These are phyloP conservation scores for Penicillium sp. DNA, from an alignment of 2,329 filamentous ascomycete species.

Conservation along the genomic window DNA sequence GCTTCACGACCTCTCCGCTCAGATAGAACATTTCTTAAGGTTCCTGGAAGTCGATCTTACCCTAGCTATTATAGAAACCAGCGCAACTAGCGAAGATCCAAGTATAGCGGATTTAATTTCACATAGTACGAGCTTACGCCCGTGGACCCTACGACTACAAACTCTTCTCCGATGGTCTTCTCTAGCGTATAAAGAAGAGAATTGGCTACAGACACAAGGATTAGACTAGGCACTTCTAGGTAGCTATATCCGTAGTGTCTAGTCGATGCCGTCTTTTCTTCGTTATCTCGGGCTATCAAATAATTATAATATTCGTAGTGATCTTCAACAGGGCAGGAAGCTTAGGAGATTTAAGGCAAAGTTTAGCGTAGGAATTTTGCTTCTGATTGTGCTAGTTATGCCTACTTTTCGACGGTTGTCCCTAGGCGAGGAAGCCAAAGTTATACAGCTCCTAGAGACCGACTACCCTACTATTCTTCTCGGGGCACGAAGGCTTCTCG, in stretches of 20 bases:
- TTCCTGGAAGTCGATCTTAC: constrained; percentile 8
- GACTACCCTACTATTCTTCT: constrained; percentile 1
- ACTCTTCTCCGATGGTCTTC: constrained; percentile 5
- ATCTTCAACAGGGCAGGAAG: constrained; percentile 7
- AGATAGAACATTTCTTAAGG: constrained; percentile 1
- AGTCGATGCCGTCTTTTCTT: constrained; percentile 11
- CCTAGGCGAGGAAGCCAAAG: constrained; percentile 6
- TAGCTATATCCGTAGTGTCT: constrained; percentile 4
- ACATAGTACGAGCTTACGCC: not conserved
- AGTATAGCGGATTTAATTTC: constrained; percentile 5
- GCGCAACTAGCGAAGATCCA: not conserved
- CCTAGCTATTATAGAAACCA: constrained; percentile 1
- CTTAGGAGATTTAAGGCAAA: constrained; percentile 6
- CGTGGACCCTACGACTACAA: constrained; percentile 4
- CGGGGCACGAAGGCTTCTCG: not conserved
- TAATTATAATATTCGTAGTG: constrained; percentile 3
- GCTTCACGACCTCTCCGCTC: constrained; percentile 5
- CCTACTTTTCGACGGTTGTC: constrained; percentile 7
- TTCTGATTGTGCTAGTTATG: constrained; percentile 3
- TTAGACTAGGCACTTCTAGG: not conserved
- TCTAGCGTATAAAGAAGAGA: constrained; percentile 7
- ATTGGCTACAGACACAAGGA: constrained; percentile 6
- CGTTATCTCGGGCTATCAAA: constrained; percentile 2
- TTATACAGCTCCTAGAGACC: not conserved
- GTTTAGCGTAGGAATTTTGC: constrained; percentile 3